A percentile compares a stretch with the other conserved stretches of the same genome.
Conservation (phyloP, 192 early-diverging fungal species). For the Gigaspora rosea region DNA sequence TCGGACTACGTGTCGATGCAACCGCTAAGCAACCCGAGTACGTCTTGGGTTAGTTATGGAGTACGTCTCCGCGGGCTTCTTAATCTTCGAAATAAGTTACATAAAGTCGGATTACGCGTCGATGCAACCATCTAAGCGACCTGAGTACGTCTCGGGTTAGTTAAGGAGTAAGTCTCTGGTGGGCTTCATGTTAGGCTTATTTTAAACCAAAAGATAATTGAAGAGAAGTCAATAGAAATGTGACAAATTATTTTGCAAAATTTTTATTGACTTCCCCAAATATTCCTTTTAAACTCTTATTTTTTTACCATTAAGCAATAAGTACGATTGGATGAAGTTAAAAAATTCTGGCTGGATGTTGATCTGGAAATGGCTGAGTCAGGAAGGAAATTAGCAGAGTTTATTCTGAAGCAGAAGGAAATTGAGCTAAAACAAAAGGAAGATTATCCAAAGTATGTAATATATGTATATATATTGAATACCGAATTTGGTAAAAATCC, state of each 20-base stretch:
- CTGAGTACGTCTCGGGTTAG: constrained; percentile 1
- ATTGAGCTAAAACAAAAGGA: not conserved
- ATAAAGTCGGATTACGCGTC: constrained; percentile 1
- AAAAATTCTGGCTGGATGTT: not conserved
- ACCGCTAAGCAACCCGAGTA: not conserved
- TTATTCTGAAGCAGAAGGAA: not conserved
- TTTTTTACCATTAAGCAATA: not conserved
- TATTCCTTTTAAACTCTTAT: not conserved
- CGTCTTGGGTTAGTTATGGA: not conserved
- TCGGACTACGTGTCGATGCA: constrained; percentile 4
- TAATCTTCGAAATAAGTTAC: too few species aligned
- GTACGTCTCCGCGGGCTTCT: not conserved
- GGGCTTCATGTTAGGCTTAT: not conserved
- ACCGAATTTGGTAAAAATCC: not conserved
- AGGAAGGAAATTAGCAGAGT: not conserved
- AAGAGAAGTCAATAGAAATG: too few species aligned
- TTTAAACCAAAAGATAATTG: not conserved
- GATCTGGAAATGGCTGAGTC: not conserved
- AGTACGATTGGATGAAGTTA: constrained; percentile 1
- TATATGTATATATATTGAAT: constrained; percentile 1
- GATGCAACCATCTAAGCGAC: not conserved
- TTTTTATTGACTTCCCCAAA: not conserved
- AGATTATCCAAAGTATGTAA: not conserved
- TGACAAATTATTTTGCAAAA: too few species aligned
- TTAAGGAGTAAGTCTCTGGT: constrained; percentile 16